These are phyloP conservation scores for Aspergillus sp. DNA, from an alignment of 2,329 filamentous ascomycete species.

Conservation along the genomic window DNA sequence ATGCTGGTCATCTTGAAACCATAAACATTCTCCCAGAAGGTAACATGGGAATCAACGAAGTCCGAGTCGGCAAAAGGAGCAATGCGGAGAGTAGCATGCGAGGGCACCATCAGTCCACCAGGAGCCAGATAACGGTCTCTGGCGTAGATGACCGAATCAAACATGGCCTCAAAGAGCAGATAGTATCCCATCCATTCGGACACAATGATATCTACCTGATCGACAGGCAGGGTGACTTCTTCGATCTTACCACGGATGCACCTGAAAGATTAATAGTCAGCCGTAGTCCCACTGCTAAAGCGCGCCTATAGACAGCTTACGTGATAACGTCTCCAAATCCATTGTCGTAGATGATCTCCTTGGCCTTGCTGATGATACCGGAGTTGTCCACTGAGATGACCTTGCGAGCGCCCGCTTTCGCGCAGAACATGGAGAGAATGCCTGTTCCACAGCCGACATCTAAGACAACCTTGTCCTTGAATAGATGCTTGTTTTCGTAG, in stretches of 20 bases:
- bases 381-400: slow-evolving; percentile 93
- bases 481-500: slow-evolving; percentile 84
- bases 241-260: slow-evolving; percentile 84
- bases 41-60: slow-evolving; percentile 72
- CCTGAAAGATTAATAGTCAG: slow-evolving; percentile 24
- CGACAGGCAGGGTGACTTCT: slow-evolving; percentile 73
- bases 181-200: slow-evolving; percentile 99
- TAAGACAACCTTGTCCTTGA: slow-evolving; percentile 80
- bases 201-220: slow-evolving; percentile 87
- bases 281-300: neutral
- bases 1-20: slow-evolving; percentile 93
- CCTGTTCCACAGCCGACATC: slow-evolving; percentile 86
- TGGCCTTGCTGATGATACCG: slow-evolving; percentile 81
- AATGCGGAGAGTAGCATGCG: slow-evolving; percentile 77
- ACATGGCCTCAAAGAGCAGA: slow-evolving; percentile 91
- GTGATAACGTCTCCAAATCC: slow-evolving; percentile 71
- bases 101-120: slow-evolving; percentile 80
- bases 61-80: slow-evolving; percentile 76
- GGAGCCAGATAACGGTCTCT: slow-evolving; percentile 80
- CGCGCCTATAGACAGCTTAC: slow-evolving; percentile 24
- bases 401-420: slow-evolving; percentile 78
- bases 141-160: slow-evolving; percentile 85
- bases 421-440: slow-evolving; percentile 92
- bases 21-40: slow-evolving; percentile 90
- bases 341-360: slow-evolving; percentile 80